Percentiles rank a stretch among this genome's conserved stretches.
phyloP scores from a whole-genome alignment of 1,284 basidiomycete species.

The Caloboletus firmus region DNA sequence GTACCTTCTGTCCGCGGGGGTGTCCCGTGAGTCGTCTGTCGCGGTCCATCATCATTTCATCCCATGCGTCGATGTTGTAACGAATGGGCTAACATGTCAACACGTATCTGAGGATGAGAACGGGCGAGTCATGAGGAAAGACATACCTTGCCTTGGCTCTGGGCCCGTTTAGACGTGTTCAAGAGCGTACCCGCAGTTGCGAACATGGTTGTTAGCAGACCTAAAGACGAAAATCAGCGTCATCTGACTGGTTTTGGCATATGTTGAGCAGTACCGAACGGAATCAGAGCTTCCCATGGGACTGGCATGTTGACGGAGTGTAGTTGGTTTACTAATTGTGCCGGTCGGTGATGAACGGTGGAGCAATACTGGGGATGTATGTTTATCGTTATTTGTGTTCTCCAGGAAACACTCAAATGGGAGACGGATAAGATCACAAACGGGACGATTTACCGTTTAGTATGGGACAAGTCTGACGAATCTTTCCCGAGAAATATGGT shows the following conservation, averaged over 20 bases:
- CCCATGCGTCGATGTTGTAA: constrained; percentile 85
- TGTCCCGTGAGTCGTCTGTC: constrained; percentile 89
- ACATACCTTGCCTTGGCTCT: constrained; percentile 88
- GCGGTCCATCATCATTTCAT: constrained; percentile 92
- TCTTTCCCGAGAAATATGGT: background rate
- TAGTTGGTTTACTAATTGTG: background rate
- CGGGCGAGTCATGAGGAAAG: background rate
- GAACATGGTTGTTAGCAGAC: constrained; percentile 86
- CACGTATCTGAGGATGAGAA: background rate
- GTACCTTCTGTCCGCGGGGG: constrained; percentile 78
- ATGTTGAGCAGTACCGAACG: constrained; percentile 64
- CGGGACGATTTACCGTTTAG: background rate
- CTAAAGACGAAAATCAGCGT: constrained; percentile 41
- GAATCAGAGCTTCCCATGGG: constrained; percentile 93
- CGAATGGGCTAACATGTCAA: constrained; percentile 64
- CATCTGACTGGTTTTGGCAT: fast-evolving
- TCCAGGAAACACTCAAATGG: background rate
- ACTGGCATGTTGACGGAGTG: constrained; percentile 68
- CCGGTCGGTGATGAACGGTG: background rate
- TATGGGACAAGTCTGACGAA: background rate
- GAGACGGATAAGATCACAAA: constrained; percentile 1
- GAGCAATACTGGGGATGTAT: background rate
- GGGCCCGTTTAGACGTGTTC: constrained; percentile 70
- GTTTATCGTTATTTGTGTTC: constrained; percentile 22
- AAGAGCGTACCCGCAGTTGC: constrained; percentile 84